Base-by-base conservation (phyloP, 148 eudicot genomes). In the Chenopodium quinoa region DNA sequence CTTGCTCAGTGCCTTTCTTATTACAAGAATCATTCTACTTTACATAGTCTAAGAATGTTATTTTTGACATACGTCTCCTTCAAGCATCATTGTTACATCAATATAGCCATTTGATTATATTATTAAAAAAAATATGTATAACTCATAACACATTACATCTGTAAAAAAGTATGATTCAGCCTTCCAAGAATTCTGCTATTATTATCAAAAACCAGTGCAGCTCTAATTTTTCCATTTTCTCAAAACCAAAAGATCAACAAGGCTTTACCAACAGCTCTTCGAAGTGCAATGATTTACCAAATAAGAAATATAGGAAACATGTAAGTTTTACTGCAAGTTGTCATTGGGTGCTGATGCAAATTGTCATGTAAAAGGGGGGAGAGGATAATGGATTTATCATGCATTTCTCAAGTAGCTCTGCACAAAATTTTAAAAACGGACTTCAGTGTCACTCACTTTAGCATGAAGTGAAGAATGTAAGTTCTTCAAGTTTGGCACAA, bases 401-500 rank as follows among this genome's bases (percentile, higher is more conserved):
- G 9, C 66, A 62, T 20, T 8, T 56, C 66, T 22, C n/a, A 62
- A 62, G 6, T 52, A 84, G 46, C 9, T 32, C 25, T 34, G n/a
- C 62, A 40, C 5, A 37, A 12, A 7, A 9, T 50, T 40, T 40
- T 9, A 9, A 62, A 69, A 56, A 25, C 52, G 20, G 40, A 27
- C 27, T 7, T 2, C 19, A 8, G 19, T 58, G 8, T 5, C 32
- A 12, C 37, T 69, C 83, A 96, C 99, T 97, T 96, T 96, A 29
- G 97, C 90, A 82, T 90, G 71, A 73, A 96, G 89, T 12, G 97
- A 85, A 78, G 94, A 81, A 78, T 96, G 98, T 75, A 96, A 89
- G 73, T 83, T 87, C 81, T 93, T 96, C 89, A 96, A 81, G 78
- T 93, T 96, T 32, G 99, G 99, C 62, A 96, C 31, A 80, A 93